phyloP scores from a whole-genome alignment of 176 grass and related monocot species.

The Neostapfia colusana region DNA sequence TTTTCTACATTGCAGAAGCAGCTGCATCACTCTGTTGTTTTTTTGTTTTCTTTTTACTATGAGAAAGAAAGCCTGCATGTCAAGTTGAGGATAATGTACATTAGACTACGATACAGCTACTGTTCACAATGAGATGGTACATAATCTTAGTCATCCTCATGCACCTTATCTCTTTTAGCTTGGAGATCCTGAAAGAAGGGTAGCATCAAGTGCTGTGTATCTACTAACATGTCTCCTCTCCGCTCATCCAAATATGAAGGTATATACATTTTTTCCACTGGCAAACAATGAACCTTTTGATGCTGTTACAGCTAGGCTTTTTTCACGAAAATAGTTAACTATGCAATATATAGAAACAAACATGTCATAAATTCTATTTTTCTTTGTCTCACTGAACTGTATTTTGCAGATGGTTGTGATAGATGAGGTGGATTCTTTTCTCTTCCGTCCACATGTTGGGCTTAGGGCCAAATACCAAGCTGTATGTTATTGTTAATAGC shows the following conservation, averaged over 20 bases:
- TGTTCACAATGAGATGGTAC: not conserved
- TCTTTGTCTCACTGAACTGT: slow-evolving; percentile 3
- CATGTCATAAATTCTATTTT: not conserved
- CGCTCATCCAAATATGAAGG: slow-evolving; percentile 97
- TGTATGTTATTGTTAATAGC: slow-evolving; percentile 59
- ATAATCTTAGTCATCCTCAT: slow-evolving; percentile 12
- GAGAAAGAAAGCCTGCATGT: not conserved
- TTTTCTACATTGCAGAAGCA: slow-evolving; percentile 28
- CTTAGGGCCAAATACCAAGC: slow-evolving; percentile 91
- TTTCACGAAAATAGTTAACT: slow-evolving; percentile 20
- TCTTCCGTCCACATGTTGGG: slow-evolving; percentile 89
- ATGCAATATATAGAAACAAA: slow-evolving; percentile 19
- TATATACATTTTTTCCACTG: slow-evolving; percentile 21
- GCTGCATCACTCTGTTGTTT: not conserved
- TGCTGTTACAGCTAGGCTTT: not conserved
- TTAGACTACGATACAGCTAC: not conserved
- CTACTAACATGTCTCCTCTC: slow-evolving; percentile 76
- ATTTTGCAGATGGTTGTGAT: slow-evolving; percentile 81
- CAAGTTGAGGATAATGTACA: slow-evolving; percentile 3
- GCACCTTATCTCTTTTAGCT: slow-evolving; percentile 55
- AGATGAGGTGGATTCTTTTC: slow-evolving; percentile 93
- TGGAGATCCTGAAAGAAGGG: slow-evolving; percentile 91
- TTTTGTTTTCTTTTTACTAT: not conserved
- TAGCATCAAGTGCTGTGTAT: slow-evolving; percentile 84
- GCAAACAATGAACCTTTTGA: not conserved